Base-by-base conservation (phyloP, 371 early-diverging fungal species). In the Capillidium heterosporum region DNA sequence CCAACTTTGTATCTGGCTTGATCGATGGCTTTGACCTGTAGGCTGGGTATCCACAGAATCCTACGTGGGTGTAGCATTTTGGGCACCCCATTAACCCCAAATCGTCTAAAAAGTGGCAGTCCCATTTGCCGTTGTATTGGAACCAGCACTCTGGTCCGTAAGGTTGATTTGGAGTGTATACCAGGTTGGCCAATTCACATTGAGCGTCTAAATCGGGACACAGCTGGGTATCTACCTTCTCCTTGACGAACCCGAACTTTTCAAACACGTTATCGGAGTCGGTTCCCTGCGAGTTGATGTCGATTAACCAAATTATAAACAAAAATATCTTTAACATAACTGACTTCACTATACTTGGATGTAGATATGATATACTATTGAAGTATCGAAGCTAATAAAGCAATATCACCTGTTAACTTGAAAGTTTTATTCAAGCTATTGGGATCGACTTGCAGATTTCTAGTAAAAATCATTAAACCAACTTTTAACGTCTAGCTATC, bases 91-190 rank as follows among this genome's bases (percentile, higher is more conserved):
- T 31, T n/a, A 48, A 28, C 4, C 49, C 49, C 15, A 28, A 48
- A 31, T 48, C 49, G 23, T 24, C 49, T 31, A 48, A 24, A 31
- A n/a, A 48, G 27, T 48, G 49, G n/a, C 49, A 48, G 10, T 10
- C 15, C 5, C 2, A 28, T 15, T 5, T 5, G 2, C 8, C n/a
- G 5, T 5, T 3, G 10, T 11, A n/a, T 31, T 48, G 5, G 5
- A 48, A 31, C 49, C 49, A 48, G 27, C 49, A 48, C n/a, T 48
- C 49, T 4, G 49, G 49, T 5, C 27, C 49, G n/a, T 13, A 44
- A 44, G 23, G 23, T n/a, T 44, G 44, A n/a, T 44, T 44, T 19
- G 44, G 44, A n/a, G 15, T 5, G n/a, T 44, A 44, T 3, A 5
- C n/a, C 5, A 19, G 23, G n/a, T 44, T 19, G 15, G 19, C 44